These are phyloP conservation scores for Rosa multiflora DNA, from an alignment of 306 rosid species.

Conservation along the genomic window DNA sequence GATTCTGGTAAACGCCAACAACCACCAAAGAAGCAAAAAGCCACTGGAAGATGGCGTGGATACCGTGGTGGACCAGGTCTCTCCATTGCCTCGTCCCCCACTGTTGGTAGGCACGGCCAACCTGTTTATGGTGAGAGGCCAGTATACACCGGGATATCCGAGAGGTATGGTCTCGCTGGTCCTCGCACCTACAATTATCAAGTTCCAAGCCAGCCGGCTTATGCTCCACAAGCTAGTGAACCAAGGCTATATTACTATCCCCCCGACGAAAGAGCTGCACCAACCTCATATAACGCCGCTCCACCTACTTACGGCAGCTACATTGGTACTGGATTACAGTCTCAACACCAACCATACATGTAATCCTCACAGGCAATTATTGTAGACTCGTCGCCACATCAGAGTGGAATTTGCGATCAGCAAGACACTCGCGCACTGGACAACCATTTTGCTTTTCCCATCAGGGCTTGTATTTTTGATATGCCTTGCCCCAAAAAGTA, in stretches of 20 bases:
- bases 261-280: constrained; percentile 32
- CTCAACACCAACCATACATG: constrained; percentile 59
- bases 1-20: constrained; percentile 51
- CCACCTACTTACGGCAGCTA: constrained; percentile 54
- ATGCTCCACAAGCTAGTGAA: constrained; percentile 41
- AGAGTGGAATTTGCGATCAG: background rate
- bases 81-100: constrained; percentile 24
- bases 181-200: constrained; percentile 45
- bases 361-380: constrained; percentile 27
- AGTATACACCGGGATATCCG: constrained; percentile 41
- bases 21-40: constrained; percentile 51
- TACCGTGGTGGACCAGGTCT: constrained; percentile 42
- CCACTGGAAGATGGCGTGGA: constrained; percentile 41
- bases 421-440: background rate
- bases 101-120: constrained; percentile 44
- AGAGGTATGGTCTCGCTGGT: constrained; percentile 44
- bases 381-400: constrained; percentile 7
- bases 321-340: constrained; percentile 48
- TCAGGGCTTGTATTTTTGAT: constrained; percentile 3
- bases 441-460: constrained; percentile 2
- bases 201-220: constrained; percentile 54
- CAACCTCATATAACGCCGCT: constrained; percentile 33
- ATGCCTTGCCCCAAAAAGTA: background rate
- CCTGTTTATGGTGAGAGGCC: constrained; percentile 42
- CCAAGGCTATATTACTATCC: constrained; percentile 39